These are phyloP conservation scores for Berkeleyomyces basicola DNA, from an alignment of 2,329 filamentous ascomycete species.

Conservation along the genomic window DNA sequence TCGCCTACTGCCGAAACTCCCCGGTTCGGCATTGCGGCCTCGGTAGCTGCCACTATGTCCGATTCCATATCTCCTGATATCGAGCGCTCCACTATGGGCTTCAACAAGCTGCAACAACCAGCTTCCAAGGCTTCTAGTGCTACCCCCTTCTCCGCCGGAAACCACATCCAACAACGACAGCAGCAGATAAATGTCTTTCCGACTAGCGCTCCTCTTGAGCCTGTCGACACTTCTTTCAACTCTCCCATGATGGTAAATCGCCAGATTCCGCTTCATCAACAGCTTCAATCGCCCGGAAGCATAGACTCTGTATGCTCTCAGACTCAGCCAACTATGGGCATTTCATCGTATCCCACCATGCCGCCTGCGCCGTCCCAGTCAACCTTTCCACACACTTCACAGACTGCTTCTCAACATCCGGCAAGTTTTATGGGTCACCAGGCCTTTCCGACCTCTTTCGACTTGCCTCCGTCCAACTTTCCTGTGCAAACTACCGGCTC, in stretches of 20 bases:
- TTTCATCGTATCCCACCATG: constrained; percentile 33
- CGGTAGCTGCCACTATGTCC: background rate
- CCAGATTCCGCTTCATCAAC: background rate
- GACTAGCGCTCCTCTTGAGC: constrained; percentile 9
- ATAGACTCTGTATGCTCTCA: constrained; percentile 4
- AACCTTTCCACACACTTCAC: constrained; percentile 24
- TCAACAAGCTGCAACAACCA: constrained; percentile 20
- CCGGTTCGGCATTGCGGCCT: background rate
- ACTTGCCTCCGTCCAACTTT: constrained; percentile 45
- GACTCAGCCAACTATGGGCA: constrained; percentile 15
- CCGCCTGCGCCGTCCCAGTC: constrained; percentile 35
- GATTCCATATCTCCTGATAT: constrained; percentile 30
- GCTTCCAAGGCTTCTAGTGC: constrained; percentile 7
- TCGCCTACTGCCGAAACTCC: constrained; percentile 26
- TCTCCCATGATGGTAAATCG: background rate
- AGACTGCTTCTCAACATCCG: constrained; percentile 29
- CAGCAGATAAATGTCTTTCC: constrained; percentile 15
- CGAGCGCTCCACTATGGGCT: constrained; percentile 27
- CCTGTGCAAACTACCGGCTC: background rate
- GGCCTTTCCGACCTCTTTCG: constrained; percentile 42
- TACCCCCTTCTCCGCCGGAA: background rate
- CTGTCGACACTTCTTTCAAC: constrained; percentile 11
- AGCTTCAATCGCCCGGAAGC: constrained; percentile 3
- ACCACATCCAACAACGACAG: background rate
- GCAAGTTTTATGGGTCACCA: constrained; percentile 40